Evolutionary conservation across 345 rosid species (phyloP).

Genomic region (Pistacia atlantica): DNA sequence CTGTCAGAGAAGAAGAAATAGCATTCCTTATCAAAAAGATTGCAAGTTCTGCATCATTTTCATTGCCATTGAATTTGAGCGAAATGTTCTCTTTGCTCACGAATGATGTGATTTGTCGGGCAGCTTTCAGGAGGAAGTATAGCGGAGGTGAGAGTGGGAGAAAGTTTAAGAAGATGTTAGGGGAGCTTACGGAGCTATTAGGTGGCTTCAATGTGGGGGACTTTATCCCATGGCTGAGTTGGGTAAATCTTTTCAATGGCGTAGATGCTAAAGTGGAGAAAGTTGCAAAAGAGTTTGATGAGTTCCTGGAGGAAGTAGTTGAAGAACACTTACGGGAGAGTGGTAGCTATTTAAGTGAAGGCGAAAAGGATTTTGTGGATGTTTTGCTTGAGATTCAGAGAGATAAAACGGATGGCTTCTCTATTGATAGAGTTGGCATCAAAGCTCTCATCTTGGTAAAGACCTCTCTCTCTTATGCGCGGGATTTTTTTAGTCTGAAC

Average conservation of each 20-base stretch:
- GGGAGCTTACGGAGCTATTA: slow-evolving; percentile 7
- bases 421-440: slow-evolving; percentile 28
- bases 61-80: slow-evolving; percentile 22
- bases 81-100: slow-evolving; percentile 10
- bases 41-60: background rate
- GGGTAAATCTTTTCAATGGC: slow-evolving; percentile 17
- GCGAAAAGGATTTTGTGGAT: slow-evolving; percentile 29
- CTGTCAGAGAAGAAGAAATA: slow-evolving; percentile 17
- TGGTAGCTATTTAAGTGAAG: background rate
- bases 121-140: slow-evolving; percentile 19
- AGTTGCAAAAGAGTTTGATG: slow-evolving; percentile 11
- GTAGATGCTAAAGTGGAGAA: slow-evolving; percentile 7
- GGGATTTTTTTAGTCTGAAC: no score
- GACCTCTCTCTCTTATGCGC: background rate
- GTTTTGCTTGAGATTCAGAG: slow-evolving; percentile 36
- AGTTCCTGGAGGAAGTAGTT: slow-evolving; percentile 11
- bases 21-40: background rate
- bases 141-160: slow-evolving; percentile 3
- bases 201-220: slow-evolving; percentile 10
- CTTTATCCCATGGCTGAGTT: slow-evolving; percentile 16
- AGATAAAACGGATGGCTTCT: slow-evolving; percentile 29
- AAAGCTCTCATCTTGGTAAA: slow-evolving; percentile 50
- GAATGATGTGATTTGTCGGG: slow-evolving; percentile 16
- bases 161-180: slow-evolving; percentile 8
- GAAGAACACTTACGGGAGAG: slow-evolving; percentile 1